These are phyloP conservation scores for Boletus mariae DNA, from an alignment of 1,284 basidiomycete genomes.

Conservation along the genomic window DNA sequence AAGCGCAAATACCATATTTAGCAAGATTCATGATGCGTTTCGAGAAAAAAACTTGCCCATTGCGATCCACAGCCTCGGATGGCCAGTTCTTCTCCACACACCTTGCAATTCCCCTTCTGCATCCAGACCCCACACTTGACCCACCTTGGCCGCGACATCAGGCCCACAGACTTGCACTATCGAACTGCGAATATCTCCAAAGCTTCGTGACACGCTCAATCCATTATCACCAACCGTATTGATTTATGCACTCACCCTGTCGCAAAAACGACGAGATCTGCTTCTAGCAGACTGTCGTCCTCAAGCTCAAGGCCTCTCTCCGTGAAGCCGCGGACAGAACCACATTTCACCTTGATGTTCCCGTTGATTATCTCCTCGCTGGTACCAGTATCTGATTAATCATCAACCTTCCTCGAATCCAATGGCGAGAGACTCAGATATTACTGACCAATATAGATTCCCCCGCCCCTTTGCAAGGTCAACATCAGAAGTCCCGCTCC, in stretches of 20 bases:
- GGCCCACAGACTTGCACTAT: slow-evolving; percentile 37
- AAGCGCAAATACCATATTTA: neutral
- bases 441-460: slow-evolving; percentile 38
- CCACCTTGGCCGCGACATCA: slow-evolving; percentile 36
- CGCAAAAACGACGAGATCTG: slow-evolving; percentile 45
- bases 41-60: slow-evolving; percentile 23
- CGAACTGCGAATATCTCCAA: slow-evolving; percentile 24
- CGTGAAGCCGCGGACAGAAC: slow-evolving; percentile 33
- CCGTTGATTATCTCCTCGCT: slow-evolving; percentile 42
- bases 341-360: slow-evolving; percentile 41
- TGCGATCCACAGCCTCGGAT: slow-evolving; percentile 35
- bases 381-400: slow-evolving; percentile 32
- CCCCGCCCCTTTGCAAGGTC: slow-evolving; percentile 37
- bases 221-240: neutral
- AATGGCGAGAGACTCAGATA: neutral
- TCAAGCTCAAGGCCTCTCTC: slow-evolving; percentile 36
- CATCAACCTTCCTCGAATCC: neutral
- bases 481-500: slow-evolving; percentile 37
- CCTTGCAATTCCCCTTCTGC: slow-evolving; percentile 44
- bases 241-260: slow-evolving; percentile 34
- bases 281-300: slow-evolving; percentile 38
- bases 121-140: slow-evolving; percentile 44
- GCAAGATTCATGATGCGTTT: neutral
- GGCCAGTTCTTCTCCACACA: slow-evolving; percentile 33
- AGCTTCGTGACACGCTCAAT: slow-evolving; percentile 15